Evolutionary conservation across 495 filamentous ascomycete species (phyloP), one percentile per base, ranked within the genome.

Genomic region (Sabuloglossum arenarium): DNA sequence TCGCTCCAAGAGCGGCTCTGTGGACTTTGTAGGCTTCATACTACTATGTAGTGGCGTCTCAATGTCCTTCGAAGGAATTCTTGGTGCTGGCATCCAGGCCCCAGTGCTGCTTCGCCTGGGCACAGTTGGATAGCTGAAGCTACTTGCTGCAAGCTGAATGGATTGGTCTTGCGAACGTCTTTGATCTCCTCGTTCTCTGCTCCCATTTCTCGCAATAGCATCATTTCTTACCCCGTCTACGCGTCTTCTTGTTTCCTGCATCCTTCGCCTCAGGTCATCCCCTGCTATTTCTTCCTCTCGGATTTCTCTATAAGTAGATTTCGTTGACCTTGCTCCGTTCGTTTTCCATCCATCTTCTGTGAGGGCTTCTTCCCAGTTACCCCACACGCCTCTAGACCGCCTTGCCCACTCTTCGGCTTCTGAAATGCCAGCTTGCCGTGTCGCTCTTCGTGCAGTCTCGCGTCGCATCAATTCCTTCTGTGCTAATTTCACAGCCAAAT

Each of bases 401-500:
- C 77, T 75, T 52, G 62, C 68, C 53, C 73, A 71, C 58, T 79
- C 75, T 54, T 78, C 79, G 16, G 77, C 76, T 16, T 70, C 70
- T 0, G 71, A 68, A 10, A 77, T 64, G 2, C 77, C 76, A 10
- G 76, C 70, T 60, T 75, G 69, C 8, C 78, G 70, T 11, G 72
- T 75, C 5, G 76, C 73, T 55, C 71, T 73, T 52, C 76, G 71
- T 12, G 73, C 72, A 8, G 75, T 75, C 55, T 81, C 80, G 59
- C 88, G 72, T 51, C 86, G 77, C 50, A 67, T 72, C 46, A 90
- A 78, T 66, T 94, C 86, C 21, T 74, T 79, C 55, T 80, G 77
- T 0, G 86, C 86, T 34, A 94, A 61, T 59, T 82, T 75, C 6
- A 93, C 83, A 9, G 88, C 88, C 37, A 95, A 73, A 31, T 88